Evolutionary conservation across 306 rosid species (phyloP).

Genomic region (Begonia masoniana): DNA sequence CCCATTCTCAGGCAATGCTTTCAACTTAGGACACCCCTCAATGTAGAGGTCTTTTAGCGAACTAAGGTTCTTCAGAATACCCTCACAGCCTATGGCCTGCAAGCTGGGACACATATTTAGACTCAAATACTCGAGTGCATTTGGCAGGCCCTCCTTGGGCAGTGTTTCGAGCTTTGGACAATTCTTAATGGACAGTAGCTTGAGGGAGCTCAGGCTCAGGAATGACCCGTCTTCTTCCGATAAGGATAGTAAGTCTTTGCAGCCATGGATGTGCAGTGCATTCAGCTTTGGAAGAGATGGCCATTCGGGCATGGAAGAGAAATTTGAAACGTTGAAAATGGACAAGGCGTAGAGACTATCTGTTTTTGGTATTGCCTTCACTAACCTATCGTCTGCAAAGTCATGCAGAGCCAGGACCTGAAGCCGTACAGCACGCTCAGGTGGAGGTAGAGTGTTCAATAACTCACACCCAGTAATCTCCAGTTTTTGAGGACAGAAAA

Average conservation of each 20-base stretch:
- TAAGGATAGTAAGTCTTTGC: neutral
- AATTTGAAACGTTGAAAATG: slow-evolving; percentile 8
- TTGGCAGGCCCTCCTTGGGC: slow-evolving; percentile 7
- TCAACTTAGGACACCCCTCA: slow-evolving; percentile 6
- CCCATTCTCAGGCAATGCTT: slow-evolving; percentile 12
- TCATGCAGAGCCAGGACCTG: slow-evolving; percentile 3
- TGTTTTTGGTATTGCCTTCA: slow-evolving; percentile 1
- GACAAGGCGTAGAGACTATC: slow-evolving; percentile 1
- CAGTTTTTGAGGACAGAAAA: slow-evolving; percentile 2
- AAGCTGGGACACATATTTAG: slow-evolving; percentile 6
- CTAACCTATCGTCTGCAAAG: slow-evolving; percentile 1
- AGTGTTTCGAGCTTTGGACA: slow-evolving; percentile 13
- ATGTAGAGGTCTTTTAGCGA: slow-evolving; percentile 10
- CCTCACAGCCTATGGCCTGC: slow-evolving; percentile 1
- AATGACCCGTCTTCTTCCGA: slow-evolving; percentile 1
- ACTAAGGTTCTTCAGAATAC: slow-evolving; percentile 3
- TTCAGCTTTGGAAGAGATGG: slow-evolving; percentile 3
- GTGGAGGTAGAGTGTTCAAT: neutral
- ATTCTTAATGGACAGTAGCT: slow-evolving; percentile 6
- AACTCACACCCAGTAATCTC: slow-evolving; percentile 5
- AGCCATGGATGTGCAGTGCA: slow-evolving; percentile 2
- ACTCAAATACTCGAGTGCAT: slow-evolving; percentile 4
- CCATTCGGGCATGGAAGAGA: slow-evolving; percentile 6
- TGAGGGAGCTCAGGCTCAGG: slow-evolving; percentile 1
- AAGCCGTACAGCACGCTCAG: neutral